These are phyloP conservation scores for Leccinum fibrillosum DNA, from an alignment of 768 basidiomycete genomes.

Conservation along the genomic window DNA sequence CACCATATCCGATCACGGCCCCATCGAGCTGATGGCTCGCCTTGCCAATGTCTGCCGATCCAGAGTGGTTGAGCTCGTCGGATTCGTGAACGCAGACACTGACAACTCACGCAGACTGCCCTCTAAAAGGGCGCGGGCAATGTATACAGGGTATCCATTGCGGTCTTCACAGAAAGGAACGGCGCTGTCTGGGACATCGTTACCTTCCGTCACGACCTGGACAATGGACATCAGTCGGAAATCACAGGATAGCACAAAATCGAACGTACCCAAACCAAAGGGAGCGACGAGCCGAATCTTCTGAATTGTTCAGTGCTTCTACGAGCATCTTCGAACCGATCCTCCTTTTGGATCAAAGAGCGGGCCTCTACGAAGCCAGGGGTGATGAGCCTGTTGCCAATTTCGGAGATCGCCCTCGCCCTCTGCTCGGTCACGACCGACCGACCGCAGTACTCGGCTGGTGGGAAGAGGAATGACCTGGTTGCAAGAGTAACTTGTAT, in stretches of 20 bases:
- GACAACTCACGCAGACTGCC: constrained; percentile 26
- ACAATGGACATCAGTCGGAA: not conserved
- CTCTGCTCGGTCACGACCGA: constrained; percentile 2
- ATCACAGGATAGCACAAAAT: not conserved
- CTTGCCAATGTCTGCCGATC: constrained; percentile 32
- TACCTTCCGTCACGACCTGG: constrained; percentile 29
- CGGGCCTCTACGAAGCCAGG: constrained; percentile 9
- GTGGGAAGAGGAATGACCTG: constrained; percentile 8
- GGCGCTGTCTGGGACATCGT: constrained; percentile 29
- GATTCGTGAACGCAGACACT: not conserved
- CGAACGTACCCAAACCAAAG: constrained; percentile 29
- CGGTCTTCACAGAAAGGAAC: constrained; percentile 32
- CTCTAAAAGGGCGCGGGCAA: constrained; percentile 32
- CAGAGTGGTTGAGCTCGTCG: not conserved
- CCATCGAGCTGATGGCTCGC: constrained; percentile 30
- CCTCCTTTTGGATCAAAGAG: constrained; percentile 21
- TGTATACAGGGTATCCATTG: constrained; percentile 24
- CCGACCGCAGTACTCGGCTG: constrained; percentile 6
- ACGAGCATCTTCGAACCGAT: constrained; percentile 29
- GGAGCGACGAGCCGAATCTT: constrained; percentile 25
- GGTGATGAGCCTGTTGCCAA: constrained; percentile 12
- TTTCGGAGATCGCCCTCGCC: constrained; percentile 15
- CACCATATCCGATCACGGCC: constrained; percentile 31
- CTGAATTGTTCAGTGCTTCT: constrained; percentile 29
- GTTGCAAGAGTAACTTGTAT: not conserved